Conservation (phyloP, 768 basidiomycete species). For the Roridomyces roridus region DNA sequence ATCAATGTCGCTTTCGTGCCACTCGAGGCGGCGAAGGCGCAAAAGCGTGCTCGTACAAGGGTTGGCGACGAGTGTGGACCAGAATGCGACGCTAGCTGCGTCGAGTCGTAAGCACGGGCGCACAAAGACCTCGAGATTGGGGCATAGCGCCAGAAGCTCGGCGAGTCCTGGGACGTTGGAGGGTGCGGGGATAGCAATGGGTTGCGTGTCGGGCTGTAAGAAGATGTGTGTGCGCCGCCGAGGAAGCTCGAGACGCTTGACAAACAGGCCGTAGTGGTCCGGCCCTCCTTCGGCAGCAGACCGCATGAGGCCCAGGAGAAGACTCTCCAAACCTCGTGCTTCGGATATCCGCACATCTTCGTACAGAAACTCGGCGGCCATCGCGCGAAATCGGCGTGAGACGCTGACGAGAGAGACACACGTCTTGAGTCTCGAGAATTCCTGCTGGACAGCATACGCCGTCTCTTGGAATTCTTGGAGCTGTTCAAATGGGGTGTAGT, state of each 20-base stretch:
- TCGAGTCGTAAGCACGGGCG: slow-evolving; percentile 16
- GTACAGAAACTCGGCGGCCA: slow-evolving; percentile 14
- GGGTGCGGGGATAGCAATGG: background rate
- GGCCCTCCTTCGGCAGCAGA: slow-evolving; percentile 8
- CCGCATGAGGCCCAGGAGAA: slow-evolving; percentile 5
- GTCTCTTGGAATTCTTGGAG: slow-evolving; percentile 19
- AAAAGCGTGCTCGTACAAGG: background rate
- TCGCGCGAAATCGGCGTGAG: slow-evolving; percentile 9
- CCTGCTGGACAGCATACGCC: background rate
- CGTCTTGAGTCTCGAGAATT: background rate
- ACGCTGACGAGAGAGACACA: slow-evolving; percentile 11
- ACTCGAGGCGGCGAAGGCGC: slow-evolving; percentile 14
- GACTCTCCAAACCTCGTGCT: slow-evolving; percentile 4
- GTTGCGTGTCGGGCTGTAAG: background rate
- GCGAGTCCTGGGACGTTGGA: background rate
- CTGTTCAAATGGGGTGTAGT: slow-evolving; percentile 17
- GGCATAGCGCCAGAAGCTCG: slow-evolving; percentile 12
- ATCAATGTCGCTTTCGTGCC: slow-evolving; percentile 22
- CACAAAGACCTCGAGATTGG: slow-evolving; percentile 26
- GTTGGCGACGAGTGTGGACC: slow-evolving; percentile 7
- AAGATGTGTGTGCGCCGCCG: background rate
- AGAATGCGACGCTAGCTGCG: slow-evolving; percentile 11
- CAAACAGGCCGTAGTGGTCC: slow-evolving; percentile 1
- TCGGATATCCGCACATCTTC: slow-evolving; percentile 14
- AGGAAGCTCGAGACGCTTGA: slow-evolving; percentile 15